Evolutionary conservation across 805 yeast genomes (phyloP).

Genomic region (Candida coquimbonensis): DNA sequence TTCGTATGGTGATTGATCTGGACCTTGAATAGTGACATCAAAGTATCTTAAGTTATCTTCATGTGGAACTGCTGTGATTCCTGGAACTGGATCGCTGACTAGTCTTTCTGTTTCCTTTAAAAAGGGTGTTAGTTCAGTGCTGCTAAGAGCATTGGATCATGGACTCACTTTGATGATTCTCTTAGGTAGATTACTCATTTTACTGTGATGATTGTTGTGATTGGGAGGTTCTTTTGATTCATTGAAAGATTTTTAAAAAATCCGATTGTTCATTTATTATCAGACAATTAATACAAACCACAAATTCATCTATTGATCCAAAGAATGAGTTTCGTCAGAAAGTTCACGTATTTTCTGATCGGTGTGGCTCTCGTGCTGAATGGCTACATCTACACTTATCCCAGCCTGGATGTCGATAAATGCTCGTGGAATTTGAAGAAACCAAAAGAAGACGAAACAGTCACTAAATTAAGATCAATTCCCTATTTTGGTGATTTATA

Average conservation of each 20-base stretch:
- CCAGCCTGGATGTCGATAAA: constrained; percentile 44
- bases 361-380: constrained; percentile 42
- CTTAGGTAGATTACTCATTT: constrained; percentile 51
- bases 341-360: constrained; percentile 20
- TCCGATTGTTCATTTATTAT: not conserved
- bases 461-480: constrained; percentile 7
- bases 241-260: not conserved
- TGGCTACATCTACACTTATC: constrained; percentile 67
- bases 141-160: not conserved
- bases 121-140: not conserved
- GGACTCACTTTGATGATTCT: constrained; percentile 78
- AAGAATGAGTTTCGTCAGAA: constrained; percentile 16
- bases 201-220: no score
- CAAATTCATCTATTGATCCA: not conserved
- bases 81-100: constrained; percentile 93
- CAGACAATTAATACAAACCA: not conserved
- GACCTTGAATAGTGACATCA: constrained; percentile 89
- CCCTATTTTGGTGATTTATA: constrained; percentile 20
- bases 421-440: constrained; percentile 53
- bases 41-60: constrained; percentile 92
- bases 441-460: constrained; percentile 5
- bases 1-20: constrained; percentile 86
- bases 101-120: constrained; percentile 81
- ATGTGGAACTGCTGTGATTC: constrained; percentile 87
- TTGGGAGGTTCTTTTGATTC: no score